Conservation (phyloP, 345 rosid species). For the Rhizophora apiculata region DNA sequence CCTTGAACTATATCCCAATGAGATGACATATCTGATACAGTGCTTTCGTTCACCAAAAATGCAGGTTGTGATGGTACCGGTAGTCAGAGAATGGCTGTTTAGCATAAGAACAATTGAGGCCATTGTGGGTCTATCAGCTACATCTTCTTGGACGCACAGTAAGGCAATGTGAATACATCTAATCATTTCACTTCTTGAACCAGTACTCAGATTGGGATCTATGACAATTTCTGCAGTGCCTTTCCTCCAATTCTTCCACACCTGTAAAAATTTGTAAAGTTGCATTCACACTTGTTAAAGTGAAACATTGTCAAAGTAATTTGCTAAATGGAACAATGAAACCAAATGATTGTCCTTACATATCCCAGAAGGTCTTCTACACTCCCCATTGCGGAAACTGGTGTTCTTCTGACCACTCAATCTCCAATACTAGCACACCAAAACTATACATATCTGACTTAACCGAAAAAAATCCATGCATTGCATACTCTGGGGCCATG, state of each 20-base stretch:
- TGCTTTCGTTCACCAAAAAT: not conserved
- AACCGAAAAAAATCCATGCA: not conserved
- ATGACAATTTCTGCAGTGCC: slow-evolving; percentile 13
- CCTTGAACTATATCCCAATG: not conserved
- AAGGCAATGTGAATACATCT: slow-evolving; percentile 40
- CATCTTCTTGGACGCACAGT: slow-evolving; percentile 32
- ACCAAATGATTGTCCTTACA: not conserved
- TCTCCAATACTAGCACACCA: slow-evolving; percentile 5
- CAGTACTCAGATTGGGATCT: slow-evolving; percentile 19
- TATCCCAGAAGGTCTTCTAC: not conserved
- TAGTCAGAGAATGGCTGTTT: slow-evolving; percentile 1
- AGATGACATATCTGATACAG: not conserved
- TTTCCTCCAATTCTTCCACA: slow-evolving; percentile 30
- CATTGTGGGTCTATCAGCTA: slow-evolving; percentile 12
- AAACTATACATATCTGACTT: not conserved
- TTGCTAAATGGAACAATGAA: not conserved
- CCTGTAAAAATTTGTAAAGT: slow-evolving; percentile 13
- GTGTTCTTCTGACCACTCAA: not conserved
- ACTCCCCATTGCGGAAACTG: not conserved
- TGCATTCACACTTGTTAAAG: no score
- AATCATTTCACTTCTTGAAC: slow-evolving; percentile 19
- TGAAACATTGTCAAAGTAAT: no score
- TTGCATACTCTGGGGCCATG: slow-evolving; percentile 2
- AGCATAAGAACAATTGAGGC: slow-evolving; percentile 11
- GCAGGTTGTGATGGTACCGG: slow-evolving; percentile 11